These are phyloP conservation scores for Ustilago bromivora DNA, from an alignment of 1,284 basidiomycete species.

Conservation along the genomic window DNA sequence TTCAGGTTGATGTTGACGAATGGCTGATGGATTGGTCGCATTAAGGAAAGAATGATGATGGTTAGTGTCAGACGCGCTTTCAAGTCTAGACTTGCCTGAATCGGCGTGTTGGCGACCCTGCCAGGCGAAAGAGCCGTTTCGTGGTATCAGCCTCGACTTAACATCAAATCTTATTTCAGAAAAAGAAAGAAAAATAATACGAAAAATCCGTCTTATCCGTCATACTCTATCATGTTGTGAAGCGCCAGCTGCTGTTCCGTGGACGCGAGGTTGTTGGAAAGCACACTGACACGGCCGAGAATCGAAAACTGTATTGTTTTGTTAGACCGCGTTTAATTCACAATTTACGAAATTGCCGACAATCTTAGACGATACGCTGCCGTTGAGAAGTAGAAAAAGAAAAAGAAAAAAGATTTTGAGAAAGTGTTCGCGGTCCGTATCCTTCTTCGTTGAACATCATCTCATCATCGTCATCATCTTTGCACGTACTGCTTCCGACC, in stretches of 20 bases:
- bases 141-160: background rate
- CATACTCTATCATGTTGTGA: no score
- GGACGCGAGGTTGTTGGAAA: no score
- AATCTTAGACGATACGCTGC: background rate
- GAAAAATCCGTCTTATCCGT: no score
- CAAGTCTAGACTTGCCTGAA: background rate
- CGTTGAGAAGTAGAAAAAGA: conserved; percentile 6
- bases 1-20: background rate
- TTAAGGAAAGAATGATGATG: background rate
- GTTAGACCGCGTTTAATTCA: background rate
- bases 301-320: no score
- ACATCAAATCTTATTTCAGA: no score
- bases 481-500: background rate
- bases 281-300: no score
- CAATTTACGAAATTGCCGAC: background rate
- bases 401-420: conserved; percentile 26
- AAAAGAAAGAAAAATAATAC: no score
- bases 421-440: background rate
- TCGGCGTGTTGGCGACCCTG: no score
- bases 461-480: background rate
- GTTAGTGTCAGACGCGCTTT: background rate
- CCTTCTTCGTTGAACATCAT: conserved; percentile 6
- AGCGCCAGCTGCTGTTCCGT: no score
- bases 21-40: background rate
- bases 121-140: background rate